These are phyloP conservation scores for Stemphylium lycopersici DNA, from an alignment of 2,329 filamentous ascomycete species.

Conservation along the genomic window DNA sequence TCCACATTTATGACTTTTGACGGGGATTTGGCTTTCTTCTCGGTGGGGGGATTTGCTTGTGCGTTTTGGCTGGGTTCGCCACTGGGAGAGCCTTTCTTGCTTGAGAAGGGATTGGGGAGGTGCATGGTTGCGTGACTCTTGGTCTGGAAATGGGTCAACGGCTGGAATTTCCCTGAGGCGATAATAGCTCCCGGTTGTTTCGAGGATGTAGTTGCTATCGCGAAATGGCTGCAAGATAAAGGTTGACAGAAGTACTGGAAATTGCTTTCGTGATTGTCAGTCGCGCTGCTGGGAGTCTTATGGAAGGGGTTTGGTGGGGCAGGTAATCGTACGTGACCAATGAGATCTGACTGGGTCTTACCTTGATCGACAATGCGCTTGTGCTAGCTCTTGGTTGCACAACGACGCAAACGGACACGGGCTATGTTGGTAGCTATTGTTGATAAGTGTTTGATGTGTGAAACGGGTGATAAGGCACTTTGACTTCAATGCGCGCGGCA, in stretches of 20 bases:
- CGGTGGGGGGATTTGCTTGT: no score
- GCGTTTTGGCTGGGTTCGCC: no score
- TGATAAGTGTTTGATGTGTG: not conserved
- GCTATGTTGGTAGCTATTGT: not conserved
- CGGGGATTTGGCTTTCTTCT: no score
- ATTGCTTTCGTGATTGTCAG: slow-evolving; percentile 14
- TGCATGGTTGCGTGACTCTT: no score
- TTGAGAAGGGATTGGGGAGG: no score
- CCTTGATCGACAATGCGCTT: not conserved
- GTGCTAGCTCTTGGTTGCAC: not conserved
- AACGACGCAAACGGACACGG: slow-evolving; percentile 13
- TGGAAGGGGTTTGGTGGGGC: slow-evolving; percentile 14
- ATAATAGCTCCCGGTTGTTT: not conserved
- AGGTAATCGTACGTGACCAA: slow-evolving; percentile 13
- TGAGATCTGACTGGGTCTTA: slow-evolving; percentile 3
- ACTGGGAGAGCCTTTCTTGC: no score
- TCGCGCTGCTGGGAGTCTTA: slow-evolving; percentile 2
- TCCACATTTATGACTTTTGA: not conserved
- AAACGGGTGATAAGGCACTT: slow-evolving; percentile 1
- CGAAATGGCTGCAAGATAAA: slow-evolving; percentile 11
- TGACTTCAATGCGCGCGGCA: slow-evolving; percentile 3
- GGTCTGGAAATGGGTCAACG: not conserved
- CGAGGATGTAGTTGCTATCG: slow-evolving; percentile 19
- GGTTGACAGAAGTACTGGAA: slow-evolving; percentile 11
- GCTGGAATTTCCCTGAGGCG: slow-evolving; percentile 8